Percentiles rank a stretch among this genome's conserved stretches.
phyloP scores from a whole-genome alignment of 192 early-diverging fungal species.

The Umbelopsis sp. region DNA sequence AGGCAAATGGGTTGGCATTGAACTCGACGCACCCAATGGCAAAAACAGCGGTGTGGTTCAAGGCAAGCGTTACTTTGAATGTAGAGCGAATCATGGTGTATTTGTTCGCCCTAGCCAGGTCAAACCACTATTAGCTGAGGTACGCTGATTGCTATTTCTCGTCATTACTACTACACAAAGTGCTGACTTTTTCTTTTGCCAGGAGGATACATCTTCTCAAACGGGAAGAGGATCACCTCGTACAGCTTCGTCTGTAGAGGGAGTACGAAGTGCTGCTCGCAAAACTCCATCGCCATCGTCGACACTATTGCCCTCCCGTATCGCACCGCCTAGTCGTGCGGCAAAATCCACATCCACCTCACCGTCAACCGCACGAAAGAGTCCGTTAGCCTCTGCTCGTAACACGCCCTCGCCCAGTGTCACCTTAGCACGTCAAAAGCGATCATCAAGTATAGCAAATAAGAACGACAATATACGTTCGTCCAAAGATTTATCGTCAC shows the following conservation, averaged over 20 bases:
- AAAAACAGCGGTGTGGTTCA: slow-evolving; percentile 82
- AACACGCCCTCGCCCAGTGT: slow-evolving; percentile 16
- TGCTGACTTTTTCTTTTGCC: background rate
- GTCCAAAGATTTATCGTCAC: slow-evolving; percentile 4
- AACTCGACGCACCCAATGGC: slow-evolving; percentile 72
- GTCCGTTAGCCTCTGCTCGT: slow-evolving; percentile 9
- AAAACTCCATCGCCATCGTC: slow-evolving; percentile 29
- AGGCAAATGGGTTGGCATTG: slow-evolving; percentile 91
- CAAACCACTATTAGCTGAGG: slow-evolving; percentile 26
- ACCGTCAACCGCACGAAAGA: slow-evolving; percentile 18
- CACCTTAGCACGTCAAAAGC: slow-evolving; percentile 4
- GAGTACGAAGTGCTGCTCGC: slow-evolving; percentile 28
- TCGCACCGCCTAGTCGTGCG: slow-evolving; percentile 27
- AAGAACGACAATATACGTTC: slow-evolving; percentile 24
- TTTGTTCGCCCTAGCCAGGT: slow-evolving; percentile 77
- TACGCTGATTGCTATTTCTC: background rate
- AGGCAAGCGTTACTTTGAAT: slow-evolving; percentile 81
- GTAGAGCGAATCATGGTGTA: slow-evolving; percentile 69
- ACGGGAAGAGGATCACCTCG: slow-evolving; percentile 7
- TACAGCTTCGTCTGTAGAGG: slow-evolving; percentile 37
- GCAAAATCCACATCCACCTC: slow-evolving; percentile 22
- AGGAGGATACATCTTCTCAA: slow-evolving; percentile 20
- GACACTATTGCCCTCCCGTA: slow-evolving; percentile 29
- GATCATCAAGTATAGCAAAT: slow-evolving; percentile 9
- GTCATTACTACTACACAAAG: background rate